Percentiles rank a stretch among this genome's conserved stretches.
These are phyloP conservation scores for Chiua virens DNA, from an alignment of 768 basidiomycete genomes.

Conservation along the genomic window DNA sequence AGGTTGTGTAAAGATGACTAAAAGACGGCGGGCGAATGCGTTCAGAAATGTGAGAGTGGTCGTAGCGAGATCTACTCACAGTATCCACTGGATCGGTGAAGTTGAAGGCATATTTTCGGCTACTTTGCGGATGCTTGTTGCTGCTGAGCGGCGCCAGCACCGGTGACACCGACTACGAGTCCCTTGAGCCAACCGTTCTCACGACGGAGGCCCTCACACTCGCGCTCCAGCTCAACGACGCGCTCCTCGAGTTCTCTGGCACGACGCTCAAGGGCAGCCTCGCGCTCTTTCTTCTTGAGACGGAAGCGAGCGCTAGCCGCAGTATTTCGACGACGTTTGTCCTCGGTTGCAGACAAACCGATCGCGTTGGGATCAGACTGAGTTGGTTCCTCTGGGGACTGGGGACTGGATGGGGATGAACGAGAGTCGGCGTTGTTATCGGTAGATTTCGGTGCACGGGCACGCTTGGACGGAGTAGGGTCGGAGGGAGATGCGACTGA, in stretches of 20 bases:
- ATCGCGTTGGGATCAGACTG: constrained; percentile 13
- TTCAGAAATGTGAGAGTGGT: not conserved
- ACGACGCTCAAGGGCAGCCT: constrained; percentile 81
- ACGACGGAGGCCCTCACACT: constrained; percentile 82
- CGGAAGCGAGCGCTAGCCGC: constrained; percentile 92
- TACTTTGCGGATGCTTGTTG: constrained; percentile 24
- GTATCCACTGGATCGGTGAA: not conserved
- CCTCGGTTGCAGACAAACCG: constrained; percentile 62
- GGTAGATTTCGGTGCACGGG: constrained; percentile 51
- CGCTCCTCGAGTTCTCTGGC: constrained; percentile 82
- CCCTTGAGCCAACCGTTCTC: constrained; percentile 95
- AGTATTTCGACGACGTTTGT: constrained; percentile 92
- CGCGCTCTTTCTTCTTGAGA: constrained; percentile 94
- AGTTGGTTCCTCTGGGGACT: constrained; percentile 30
- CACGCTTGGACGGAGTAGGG: constrained; percentile 44
- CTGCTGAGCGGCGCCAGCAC: constrained; percentile 49
- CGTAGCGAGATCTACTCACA: not conserved
- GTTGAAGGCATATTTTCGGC: not conserved
- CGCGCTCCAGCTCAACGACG: constrained; percentile 82
- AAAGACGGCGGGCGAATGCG: not conserved
- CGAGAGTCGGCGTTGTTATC: constrained; percentile 8
- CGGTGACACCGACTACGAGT: constrained; percentile 84
- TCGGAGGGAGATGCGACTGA: constrained; percentile 14
- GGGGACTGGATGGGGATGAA: constrained; percentile 31
- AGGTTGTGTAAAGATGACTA: not conserved